Percentiles rank a stretch among this genome's conserved stretches.
These are phyloP conservation scores for Colletotrichum sansevieriae DNA, from an alignment of 2,329 filamentous ascomycete genomes.

Conservation along the genomic window DNA sequence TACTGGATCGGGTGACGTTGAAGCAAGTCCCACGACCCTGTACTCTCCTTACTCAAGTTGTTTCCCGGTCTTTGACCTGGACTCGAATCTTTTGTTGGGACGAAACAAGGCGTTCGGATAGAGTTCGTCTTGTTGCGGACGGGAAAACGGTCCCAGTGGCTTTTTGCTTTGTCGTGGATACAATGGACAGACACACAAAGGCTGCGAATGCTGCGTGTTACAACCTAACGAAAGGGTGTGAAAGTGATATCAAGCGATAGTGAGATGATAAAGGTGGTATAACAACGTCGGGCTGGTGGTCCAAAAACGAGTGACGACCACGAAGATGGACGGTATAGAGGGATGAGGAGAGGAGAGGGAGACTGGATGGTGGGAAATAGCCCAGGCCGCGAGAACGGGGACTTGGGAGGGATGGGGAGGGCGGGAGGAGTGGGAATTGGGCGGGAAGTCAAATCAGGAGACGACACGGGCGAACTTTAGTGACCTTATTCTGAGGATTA, in stretches of 20 bases:
- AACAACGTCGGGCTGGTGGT: background rate
- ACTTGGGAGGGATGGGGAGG: slow-evolving; percentile 30
- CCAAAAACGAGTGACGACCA: slow-evolving; percentile 36
- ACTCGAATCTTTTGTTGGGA: slow-evolving; percentile 28
- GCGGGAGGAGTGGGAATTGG: slow-evolving; percentile 36
- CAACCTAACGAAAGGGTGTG: slow-evolving; percentile 26
- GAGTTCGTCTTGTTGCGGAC: slow-evolving; percentile 21
- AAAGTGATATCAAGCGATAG: slow-evolving; percentile 32
- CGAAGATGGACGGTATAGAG: slow-evolving; percentile 7
- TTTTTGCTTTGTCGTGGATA: background rate
- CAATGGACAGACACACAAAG: background rate
- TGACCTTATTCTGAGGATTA: slow-evolving; percentile 4
- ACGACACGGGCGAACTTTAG: background rate
- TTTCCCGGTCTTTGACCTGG: slow-evolving; percentile 10
- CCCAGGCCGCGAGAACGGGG: slow-evolving; percentile 22
- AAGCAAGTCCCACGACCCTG: too few relatives aligned
- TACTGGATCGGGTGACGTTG: background rate
- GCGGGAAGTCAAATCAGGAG: slow-evolving; percentile 37
- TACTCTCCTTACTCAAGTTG: background rate
- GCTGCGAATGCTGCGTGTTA: background rate
- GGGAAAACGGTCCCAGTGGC: background rate
- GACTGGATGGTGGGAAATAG: slow-evolving; percentile 6
- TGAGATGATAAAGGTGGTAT: slow-evolving; percentile 1
- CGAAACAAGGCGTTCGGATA: slow-evolving; percentile 18
- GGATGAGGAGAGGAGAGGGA: background rate